A percentile compares a stretch with the other conserved stretches of the same genome.
Evolutionary conservation across 2,329 filamentous ascomycete species (phyloP).

Genomic region (Ilyonectria robusta): DNA sequence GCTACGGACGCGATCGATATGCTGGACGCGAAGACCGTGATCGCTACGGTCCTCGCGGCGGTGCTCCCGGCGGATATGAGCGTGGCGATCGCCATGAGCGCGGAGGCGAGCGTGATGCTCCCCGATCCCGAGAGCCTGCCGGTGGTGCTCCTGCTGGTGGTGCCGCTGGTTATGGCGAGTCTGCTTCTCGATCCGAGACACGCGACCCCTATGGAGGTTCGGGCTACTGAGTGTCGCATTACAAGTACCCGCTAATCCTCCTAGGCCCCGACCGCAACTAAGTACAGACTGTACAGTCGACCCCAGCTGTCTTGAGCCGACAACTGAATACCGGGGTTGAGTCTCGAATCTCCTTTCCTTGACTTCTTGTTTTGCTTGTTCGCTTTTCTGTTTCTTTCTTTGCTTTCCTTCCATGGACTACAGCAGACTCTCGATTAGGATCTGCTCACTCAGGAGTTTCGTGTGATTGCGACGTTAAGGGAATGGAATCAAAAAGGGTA

Average conservation of each 20-base stretch:
- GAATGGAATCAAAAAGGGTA: constrained; percentile 54
- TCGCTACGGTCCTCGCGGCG: constrained; percentile 56
- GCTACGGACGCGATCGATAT: constrained; percentile 56
- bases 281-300: constrained; percentile 38
- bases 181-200: constrained; percentile 58
- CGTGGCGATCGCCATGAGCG: constrained; percentile 64
- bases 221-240: constrained; percentile 40
- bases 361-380: constrained; percentile 44
- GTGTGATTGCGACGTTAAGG: constrained; percentile 56
- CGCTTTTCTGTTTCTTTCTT: constrained; percentile 47
- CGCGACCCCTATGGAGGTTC: constrained; percentile 62
- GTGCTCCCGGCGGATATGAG: constrained; percentile 60
- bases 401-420: constrained; percentile 49
- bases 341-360: constrained; percentile 48
- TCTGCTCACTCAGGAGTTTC: constrained; percentile 55
- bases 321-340: constrained; percentile 39
- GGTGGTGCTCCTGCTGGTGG: constrained; percentile 51
- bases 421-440: constrained; percentile 49
- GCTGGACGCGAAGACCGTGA: constrained; percentile 63
- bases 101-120: constrained; percentile 57
- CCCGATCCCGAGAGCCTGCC: constrained; percentile 57
- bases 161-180: constrained; percentile 58
- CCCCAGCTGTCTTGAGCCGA: constrained; percentile 33
- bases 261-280: constrained; percentile 51
- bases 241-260: constrained; percentile 48